Percentiles rank a stretch among this genome's conserved stretches.
These are phyloP conservation scores for Hordeum marinum DNA, from an alignment of 176 grass and related monocot genomes.

Conservation along the genomic window DNA sequence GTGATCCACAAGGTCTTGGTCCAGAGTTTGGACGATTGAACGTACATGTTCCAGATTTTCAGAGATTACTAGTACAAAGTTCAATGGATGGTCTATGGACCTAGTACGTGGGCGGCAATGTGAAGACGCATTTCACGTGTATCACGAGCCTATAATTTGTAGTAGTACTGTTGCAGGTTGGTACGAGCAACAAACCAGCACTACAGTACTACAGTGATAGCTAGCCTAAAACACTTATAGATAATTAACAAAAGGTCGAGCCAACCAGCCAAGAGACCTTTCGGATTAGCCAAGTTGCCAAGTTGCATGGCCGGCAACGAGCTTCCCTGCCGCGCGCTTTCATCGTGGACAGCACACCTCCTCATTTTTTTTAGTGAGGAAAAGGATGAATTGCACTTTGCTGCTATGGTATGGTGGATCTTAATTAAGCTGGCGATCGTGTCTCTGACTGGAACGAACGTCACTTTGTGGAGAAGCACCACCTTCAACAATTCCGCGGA, in stretches of 20 bases:
- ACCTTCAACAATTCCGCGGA: neutral
- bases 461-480: neutral
- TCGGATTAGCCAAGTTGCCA: neutral
- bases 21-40: neutral
- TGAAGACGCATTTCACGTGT: neutral
- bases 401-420: neutral
- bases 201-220: neutral
- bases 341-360: neutral
- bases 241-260: neutral
- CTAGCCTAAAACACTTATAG: neutral
- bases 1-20: neutral
- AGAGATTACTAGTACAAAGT: neutral
- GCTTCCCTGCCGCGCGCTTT: neutral
- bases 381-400: neutral
- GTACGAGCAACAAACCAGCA: neutral
- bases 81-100: neutral
- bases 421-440: neutral
- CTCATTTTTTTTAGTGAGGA: neutral
- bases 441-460: constrained; percentile 4
- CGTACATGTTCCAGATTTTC: neutral
- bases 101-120: neutral
- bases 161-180: neutral
- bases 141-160: neutral
- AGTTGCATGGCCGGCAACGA: neutral
- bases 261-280: neutral